phyloP scores from a whole-genome alignment of 192 early-diverging fungal genomes.

The Coemansia sp. region DNA sequence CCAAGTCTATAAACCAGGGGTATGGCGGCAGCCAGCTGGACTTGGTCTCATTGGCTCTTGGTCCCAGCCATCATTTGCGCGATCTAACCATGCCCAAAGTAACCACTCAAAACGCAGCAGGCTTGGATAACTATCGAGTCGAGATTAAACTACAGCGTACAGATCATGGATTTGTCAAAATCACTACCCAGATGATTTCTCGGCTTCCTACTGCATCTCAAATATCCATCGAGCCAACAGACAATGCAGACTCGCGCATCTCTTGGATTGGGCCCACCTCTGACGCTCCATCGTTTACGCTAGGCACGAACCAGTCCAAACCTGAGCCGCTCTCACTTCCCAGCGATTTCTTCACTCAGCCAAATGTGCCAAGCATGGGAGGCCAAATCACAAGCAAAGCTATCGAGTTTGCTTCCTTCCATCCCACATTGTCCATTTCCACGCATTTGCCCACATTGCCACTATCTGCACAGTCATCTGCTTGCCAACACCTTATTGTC shows the following conservation, averaged over 20 bases:
- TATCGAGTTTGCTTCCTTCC: conserved; percentile 35
- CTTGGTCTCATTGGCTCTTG: conserved; percentile 12
- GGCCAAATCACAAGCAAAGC: conserved; percentile 9
- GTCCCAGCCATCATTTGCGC: conserved; percentile 12
- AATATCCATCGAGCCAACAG: conserved; percentile 17
- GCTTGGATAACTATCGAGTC: conserved; percentile 44
- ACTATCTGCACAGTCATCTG: not conserved
- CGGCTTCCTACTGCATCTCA: conserved; percentile 23
- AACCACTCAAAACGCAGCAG: conserved; percentile 7
- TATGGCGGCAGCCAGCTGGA: conserved; percentile 15
- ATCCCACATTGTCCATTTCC: conserved; percentile 23
- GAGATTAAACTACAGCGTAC: conserved; percentile 31
- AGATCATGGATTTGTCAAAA: conserved; percentile 26
- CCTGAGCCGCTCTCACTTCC: conserved; percentile 14
- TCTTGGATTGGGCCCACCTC: conserved; percentile 35
- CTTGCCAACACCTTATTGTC: too few species aligned
- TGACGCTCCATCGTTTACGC: conserved; percentile 7
- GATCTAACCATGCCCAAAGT: conserved; percentile 21
- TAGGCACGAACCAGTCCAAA: conserved; percentile 2
- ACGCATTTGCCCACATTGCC: conserved; percentile 5
- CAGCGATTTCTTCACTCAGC: conserved; percentile 4
- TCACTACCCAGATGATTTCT: conserved; percentile 27
- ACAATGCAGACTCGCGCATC: conserved; percentile 27
- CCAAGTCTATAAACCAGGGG: conserved; percentile 3
- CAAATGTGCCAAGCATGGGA: conserved; percentile 1